Evolutionary conservation across 805 yeast genomes (phyloP).

Genomic region (Starmerella floricola): DNA sequence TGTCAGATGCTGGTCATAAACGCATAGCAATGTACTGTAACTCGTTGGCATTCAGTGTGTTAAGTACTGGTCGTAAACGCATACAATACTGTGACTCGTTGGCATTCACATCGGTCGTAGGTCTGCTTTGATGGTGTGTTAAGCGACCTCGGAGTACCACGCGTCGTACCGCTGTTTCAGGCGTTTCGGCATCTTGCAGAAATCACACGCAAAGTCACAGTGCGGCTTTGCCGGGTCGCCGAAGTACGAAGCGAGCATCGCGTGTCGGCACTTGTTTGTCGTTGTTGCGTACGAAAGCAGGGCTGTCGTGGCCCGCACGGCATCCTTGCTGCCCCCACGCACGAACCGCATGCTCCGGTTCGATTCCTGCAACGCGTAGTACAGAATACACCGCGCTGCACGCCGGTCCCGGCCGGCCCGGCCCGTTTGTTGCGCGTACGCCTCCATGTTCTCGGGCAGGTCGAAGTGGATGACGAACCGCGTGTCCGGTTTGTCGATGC

Average conservation of each 20-base stretch:
- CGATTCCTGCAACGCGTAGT: constrained; percentile 33
- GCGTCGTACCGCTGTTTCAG: constrained; percentile 11
- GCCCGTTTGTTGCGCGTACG: constrained; percentile 95
- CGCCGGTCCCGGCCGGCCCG: constrained; percentile 95
- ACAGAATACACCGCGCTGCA: constrained; percentile 71
- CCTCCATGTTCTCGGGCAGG: constrained; percentile 81
- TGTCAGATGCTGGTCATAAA: too few species aligned
- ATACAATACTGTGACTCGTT: too few species aligned
- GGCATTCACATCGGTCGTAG: too few species aligned
- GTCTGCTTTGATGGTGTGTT: too few species aligned
- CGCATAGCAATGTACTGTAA: too few species aligned
- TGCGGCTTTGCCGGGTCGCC: constrained; percentile 47
- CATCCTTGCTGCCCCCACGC: constrained; percentile 28
- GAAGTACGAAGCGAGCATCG: constrained; percentile 75
- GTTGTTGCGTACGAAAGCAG: constrained; percentile 15
- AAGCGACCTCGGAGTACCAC: constrained; percentile 10
- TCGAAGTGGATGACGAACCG: constrained; percentile 82
- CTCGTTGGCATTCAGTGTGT: too few species aligned
- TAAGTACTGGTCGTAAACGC: too few species aligned
- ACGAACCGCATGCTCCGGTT: constrained; percentile 61
- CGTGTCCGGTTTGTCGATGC: constrained; percentile 92
- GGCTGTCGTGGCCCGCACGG: constrained; percentile 10
- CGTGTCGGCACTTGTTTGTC: constrained; percentile 71
- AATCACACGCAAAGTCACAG: constrained; percentile 74
- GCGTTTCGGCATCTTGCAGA: constrained; percentile 37